Percentiles rank a stretch among this genome's conserved stretches.
phyloP scores from a whole-genome alignment of 139 green algal genomes.

The Zygnema circumcarinatum region DNA sequence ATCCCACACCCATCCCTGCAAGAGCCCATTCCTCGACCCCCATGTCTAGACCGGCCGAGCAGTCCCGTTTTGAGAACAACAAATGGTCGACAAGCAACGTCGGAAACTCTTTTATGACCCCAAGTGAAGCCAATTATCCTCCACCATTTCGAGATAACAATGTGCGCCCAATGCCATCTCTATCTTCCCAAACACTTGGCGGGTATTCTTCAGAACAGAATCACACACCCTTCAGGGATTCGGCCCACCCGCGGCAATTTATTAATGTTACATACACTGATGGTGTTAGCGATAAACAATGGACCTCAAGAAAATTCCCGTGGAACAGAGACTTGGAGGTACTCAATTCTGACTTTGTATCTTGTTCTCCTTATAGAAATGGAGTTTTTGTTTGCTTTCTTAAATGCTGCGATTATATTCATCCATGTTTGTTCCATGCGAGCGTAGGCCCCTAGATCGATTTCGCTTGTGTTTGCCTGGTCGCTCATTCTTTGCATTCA shows the following conservation, averaged over 20 bases:
- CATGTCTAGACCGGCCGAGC: too few species aligned
- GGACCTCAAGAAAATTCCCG: not conserved
- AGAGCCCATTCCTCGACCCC: too few species aligned
- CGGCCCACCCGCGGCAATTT: not conserved
- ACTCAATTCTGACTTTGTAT: too few species aligned
- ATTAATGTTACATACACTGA: conserved; percentile 19
- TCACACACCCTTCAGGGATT: not conserved
- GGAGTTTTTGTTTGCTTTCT: not conserved
- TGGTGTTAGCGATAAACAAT: not conserved
- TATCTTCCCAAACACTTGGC: not conserved
- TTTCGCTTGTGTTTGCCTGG: too few species aligned
- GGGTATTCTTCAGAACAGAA: not conserved
- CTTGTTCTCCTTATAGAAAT: too few species aligned
- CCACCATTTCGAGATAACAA: not conserved
- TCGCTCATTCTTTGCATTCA: too few species aligned
- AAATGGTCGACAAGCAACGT: not conserved
- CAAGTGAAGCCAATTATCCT: not conserved
- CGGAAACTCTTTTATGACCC: not conserved
- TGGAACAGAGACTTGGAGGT: conserved; percentile 38
- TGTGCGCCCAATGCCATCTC: not conserved
- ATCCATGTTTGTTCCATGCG: not conserved
- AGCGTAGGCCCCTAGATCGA: too few species aligned
- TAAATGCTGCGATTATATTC: not conserved
- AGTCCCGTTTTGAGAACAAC: too few species aligned
- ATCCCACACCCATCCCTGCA: too few species aligned